These are phyloP conservation scores for Caulochytrium protostelioides DNA, from an alignment of 371 early-diverging fungal species.

Conservation along the genomic window DNA sequence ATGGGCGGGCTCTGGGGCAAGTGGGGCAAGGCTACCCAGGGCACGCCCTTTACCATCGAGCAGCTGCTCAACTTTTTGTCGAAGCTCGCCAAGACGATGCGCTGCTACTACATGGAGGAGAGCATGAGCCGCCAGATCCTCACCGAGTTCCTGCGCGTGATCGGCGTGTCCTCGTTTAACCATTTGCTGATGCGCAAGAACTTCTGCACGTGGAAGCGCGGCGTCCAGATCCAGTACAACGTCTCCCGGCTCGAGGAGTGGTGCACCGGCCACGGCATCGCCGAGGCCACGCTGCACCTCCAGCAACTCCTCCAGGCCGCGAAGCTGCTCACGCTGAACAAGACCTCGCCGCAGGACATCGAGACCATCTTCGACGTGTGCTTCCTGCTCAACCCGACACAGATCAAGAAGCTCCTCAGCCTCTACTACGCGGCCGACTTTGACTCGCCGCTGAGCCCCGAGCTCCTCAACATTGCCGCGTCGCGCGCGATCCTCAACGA, in stretches of 20 bases:
- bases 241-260: slow-evolving; percentile 86
- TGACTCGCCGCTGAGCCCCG: slow-evolving; percentile 39
- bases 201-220: slow-evolving; percentile 29
- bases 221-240: slow-evolving; percentile 95
- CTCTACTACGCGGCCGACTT: slow-evolving; percentile 34
- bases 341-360: slow-evolving; percentile 68
- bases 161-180: slow-evolving; percentile 84
- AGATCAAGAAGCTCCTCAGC: slow-evolving; percentile 82
- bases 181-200: slow-evolving; percentile 67
- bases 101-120: slow-evolving; percentile 78
- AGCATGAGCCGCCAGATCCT: slow-evolving; percentile 52
- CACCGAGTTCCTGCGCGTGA: slow-evolving; percentile 65
- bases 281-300: slow-evolving; percentile 66
- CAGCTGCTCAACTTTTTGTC: slow-evolving; percentile 74
- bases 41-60: slow-evolving; percentile 64
- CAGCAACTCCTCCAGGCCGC: slow-evolving; percentile 85
- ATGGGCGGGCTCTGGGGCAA: slow-evolving; percentile 54
- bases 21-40: slow-evolving; percentile 29
- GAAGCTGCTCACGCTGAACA: slow-evolving; percentile 81
- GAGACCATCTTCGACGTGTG: slow-evolving; percentile 89
- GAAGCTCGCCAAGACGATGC: slow-evolving; percentile 75
- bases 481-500: slow-evolving; percentile 59
- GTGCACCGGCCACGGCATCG: slow-evolving; percentile 73
- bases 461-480: slow-evolving; percentile 73
- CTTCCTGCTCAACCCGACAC: slow-evolving; percentile 74